Percentiles rank a stretch among this genome's conserved stretches.
These are phyloP conservation scores for Pseudozyma sp. DNA, from an alignment of 1,284 basidiomycete species.

Conservation along the genomic window DNA sequence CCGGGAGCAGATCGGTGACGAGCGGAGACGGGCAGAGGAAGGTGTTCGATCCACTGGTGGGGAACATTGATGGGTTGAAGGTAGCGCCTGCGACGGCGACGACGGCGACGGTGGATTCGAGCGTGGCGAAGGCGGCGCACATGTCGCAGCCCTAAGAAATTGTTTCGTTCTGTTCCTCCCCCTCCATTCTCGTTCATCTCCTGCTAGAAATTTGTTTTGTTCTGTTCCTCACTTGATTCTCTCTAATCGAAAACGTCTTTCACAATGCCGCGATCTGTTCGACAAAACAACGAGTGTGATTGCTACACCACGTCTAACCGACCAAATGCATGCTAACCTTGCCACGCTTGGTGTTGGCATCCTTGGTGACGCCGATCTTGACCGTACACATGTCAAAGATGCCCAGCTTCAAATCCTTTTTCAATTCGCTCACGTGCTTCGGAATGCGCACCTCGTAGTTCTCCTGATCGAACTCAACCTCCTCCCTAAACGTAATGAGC, in stretches of 20 bases:
- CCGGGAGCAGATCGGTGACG: not conserved
- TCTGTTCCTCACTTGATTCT: not conserved
- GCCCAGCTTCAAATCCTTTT: conserved; percentile 59
- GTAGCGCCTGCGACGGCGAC: not conserved
- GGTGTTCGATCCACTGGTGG: conserved; percentile 1
- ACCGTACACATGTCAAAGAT: conserved; percentile 93
- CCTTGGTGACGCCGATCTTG: conserved; percentile 90
- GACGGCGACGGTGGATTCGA: not conserved
- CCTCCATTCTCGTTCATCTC: not conserved
- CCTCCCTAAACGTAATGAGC: conserved; percentile 89
- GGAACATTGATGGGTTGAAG: not conserved
- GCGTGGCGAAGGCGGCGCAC: conserved; percentile 22
- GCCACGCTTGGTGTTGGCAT: conserved; percentile 91
- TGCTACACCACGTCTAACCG: not conserved
- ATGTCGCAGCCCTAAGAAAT: conserved; percentile 13
- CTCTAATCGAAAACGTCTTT: not conserved
- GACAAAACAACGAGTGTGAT: not conserved
- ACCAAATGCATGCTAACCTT: conserved; percentile 88
- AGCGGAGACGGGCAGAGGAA: not conserved
- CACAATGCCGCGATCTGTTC: not conserved
- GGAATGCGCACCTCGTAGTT: conserved; percentile 86
- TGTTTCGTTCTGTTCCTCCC: not conserved
- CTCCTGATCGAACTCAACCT: conserved; percentile 89
- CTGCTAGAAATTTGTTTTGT: too few species aligned
- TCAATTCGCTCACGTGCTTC: conserved; percentile 50